Percentiles rank a stretch among this genome's conserved stretches.
phyloP scores from a whole-genome alignment of 768 basidiomycete species.

The Xerocomus brunneocitrinus region DNA sequence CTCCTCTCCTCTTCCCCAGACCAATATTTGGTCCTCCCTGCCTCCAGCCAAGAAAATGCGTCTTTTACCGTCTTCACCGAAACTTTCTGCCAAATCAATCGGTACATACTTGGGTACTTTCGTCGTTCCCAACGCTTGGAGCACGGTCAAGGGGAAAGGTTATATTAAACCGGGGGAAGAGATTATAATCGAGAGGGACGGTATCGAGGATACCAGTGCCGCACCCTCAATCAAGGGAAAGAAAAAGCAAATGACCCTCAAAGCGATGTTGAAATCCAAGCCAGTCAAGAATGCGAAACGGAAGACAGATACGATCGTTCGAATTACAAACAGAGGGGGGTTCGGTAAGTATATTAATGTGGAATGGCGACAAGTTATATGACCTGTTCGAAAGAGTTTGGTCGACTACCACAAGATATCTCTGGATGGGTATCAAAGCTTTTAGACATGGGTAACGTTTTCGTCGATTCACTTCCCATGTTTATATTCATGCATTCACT shows the following conservation, averaged over 20 bases:
- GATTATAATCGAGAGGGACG: constrained; percentile 55
- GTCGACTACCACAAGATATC: constrained; percentile 64
- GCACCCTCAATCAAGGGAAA: constrained; percentile 28
- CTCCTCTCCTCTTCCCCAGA: constrained; percentile 25
- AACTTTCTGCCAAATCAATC: constrained; percentile 17
- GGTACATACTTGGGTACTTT: constrained; percentile 61
- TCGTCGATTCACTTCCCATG: background rate
- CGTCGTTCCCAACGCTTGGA: constrained; percentile 71
- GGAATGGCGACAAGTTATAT: background rate
- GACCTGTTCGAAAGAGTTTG: constrained; percentile 55
- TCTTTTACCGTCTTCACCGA: constrained; percentile 29
- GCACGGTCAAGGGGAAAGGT: constrained; percentile 67
- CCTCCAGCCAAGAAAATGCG: constrained; percentile 54
- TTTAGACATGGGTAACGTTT: constrained; percentile 56
- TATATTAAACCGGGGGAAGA: constrained; percentile 65
- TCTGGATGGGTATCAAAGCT: constrained; percentile 72
- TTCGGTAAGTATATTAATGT: constrained; percentile 46
- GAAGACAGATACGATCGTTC: constrained; percentile 59
- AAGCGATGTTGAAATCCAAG: constrained; percentile 61
- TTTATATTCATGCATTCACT: constrained; percentile 2
- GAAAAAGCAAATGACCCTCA: constrained; percentile 64
- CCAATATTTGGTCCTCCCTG: constrained; percentile 9
- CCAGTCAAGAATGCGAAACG: constrained; percentile 45
- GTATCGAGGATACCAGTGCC: constrained; percentile 28
- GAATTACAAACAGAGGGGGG: constrained; percentile 58